A percentile compares a stretch with the other conserved stretches of the same genome.
These are phyloP conservation scores for Didymella pinodella DNA, from an alignment of 2,329 filamentous ascomycete species.

Conservation along the genomic window DNA sequence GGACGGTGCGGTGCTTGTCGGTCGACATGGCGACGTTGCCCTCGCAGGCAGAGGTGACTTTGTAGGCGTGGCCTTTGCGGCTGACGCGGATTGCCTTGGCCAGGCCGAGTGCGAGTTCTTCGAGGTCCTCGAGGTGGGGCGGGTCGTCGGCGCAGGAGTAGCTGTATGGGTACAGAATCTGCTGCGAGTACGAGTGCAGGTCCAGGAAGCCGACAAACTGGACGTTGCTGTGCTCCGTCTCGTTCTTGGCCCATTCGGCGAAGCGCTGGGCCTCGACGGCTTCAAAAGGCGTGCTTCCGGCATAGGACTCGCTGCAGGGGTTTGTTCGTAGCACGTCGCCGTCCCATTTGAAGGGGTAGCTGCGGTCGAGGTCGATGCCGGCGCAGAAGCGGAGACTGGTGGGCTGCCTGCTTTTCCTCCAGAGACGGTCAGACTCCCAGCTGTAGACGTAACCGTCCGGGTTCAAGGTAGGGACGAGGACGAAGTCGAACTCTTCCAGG, in stretches of 20 bases:
- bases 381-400: constrained; percentile 84
- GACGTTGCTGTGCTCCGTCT: constrained; percentile 73
- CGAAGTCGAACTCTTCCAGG: constrained; percentile 82
- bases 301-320: constrained; percentile 90
- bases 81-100: constrained; percentile 88
- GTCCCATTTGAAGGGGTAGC: constrained; percentile 87
- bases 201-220: constrained; percentile 87
- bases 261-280: constrained; percentile 79
- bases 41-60: constrained; percentile 84
- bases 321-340: constrained; percentile 69
- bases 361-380: constrained; percentile 87
- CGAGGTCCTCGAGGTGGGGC: constrained; percentile 87
- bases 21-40: constrained; percentile 66
- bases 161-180: constrained; percentile 90
- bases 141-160: constrained; percentile 81
- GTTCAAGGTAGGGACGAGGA: constrained; percentile 89
- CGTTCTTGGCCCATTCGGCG: constrained; percentile 82
- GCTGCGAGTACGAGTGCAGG: constrained; percentile 93
- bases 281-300: constrained; percentile 83
- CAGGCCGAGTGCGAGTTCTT: constrained; percentile 87
- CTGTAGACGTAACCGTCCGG: constrained; percentile 95
- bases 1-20: constrained; percentile 44
- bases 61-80: constrained; percentile 71
- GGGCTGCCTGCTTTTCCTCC: constrained; percentile 91
- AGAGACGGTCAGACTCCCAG: constrained; percentile 89